These are phyloP conservation scores for Ganoderma resinaceum DNA, from an alignment of 1,284 basidiomycete genomes.

Conservation along the genomic window DNA sequence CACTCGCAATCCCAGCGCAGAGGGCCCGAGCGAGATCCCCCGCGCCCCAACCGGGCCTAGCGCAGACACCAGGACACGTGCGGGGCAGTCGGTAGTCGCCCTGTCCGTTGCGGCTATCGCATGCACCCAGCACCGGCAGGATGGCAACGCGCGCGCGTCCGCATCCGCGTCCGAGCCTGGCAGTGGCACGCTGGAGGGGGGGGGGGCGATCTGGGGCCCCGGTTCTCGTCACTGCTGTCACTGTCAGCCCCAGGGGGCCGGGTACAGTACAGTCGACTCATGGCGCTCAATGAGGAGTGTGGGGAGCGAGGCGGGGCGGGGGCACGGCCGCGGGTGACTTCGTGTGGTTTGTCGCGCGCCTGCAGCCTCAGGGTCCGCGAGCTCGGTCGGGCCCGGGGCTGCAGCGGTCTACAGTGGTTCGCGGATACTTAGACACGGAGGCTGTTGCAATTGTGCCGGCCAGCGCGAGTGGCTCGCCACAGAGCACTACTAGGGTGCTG, in stretches of 20 bases:
- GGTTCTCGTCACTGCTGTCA: background rate
- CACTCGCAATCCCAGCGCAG: background rate
- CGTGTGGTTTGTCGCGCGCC: too few species aligned
- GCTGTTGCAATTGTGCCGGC: background rate
- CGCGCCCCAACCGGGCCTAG: background rate
- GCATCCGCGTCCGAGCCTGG: background rate
- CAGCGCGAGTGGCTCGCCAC: background rate
- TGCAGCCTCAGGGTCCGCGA: too few species aligned
- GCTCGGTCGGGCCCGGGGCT: background rate
- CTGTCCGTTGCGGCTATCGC: too few species aligned
- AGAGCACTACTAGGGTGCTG: background rate
- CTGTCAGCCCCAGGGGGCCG: background rate
- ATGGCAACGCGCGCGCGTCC: conserved; percentile 1
- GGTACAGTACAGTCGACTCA: too few species aligned
- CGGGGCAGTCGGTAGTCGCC: too few species aligned
- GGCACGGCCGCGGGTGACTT: too few species aligned
- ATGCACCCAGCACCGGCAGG: too few species aligned
- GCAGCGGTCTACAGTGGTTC: background rate
- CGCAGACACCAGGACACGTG: background rate
- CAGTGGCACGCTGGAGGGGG: background rate
- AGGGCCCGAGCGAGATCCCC: background rate
- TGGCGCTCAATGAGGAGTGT: too few species aligned
- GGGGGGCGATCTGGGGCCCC: conserved; percentile 1
- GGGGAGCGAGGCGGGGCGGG: too few species aligned
- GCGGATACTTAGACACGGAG: background rate